Evolutionary conservation across 495 filamentous ascomycete genomes (phyloP).

Genomic region (Xylaria flabelliformis): DNA sequence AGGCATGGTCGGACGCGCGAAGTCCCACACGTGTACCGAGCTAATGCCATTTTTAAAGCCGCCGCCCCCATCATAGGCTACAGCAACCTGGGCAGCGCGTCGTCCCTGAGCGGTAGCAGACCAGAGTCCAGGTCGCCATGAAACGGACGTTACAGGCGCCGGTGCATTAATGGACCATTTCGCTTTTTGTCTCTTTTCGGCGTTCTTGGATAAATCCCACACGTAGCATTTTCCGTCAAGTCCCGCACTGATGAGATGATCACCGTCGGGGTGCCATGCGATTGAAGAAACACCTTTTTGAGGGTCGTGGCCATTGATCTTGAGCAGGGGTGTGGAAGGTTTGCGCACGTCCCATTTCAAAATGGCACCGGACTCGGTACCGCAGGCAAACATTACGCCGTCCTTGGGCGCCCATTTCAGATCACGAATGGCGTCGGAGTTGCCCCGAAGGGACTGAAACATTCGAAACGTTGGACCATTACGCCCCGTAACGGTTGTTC

Average conservation of each 20-base stretch:
- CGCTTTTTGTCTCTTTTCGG: constrained; percentile 81
- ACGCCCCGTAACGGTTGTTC: constrained; percentile 45
- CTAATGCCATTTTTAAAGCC: constrained; percentile 61
- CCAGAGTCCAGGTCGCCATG: constrained; percentile 87
- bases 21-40: constrained; percentile 90
- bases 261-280: constrained; percentile 96
- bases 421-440: constrained; percentile 82
- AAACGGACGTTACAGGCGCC: constrained; percentile 72
- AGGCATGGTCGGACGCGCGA: constrained; percentile 84
- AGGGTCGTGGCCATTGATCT: constrained; percentile 77
- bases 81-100: constrained; percentile 62
- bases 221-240: constrained; percentile 84
- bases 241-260: constrained; percentile 84
- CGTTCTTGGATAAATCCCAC: constrained; percentile 86
- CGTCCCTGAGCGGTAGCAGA: constrained; percentile 68
- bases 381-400: constrained; percentile 84
- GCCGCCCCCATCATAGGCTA: constrained; percentile 58
- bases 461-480: constrained; percentile 52
- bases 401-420: constrained; percentile 89
- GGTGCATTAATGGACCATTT: constrained; percentile 64
- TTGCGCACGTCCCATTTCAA: constrained; percentile 63
- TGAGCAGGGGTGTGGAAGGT: constrained; percentile 56
- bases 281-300: constrained; percentile 78
- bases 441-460: constrained; percentile 54
- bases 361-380: constrained; percentile 83